Evolutionary conservation across 768 basidiomycete species (phyloP).

Genomic region (Mycena amicta): DNA sequence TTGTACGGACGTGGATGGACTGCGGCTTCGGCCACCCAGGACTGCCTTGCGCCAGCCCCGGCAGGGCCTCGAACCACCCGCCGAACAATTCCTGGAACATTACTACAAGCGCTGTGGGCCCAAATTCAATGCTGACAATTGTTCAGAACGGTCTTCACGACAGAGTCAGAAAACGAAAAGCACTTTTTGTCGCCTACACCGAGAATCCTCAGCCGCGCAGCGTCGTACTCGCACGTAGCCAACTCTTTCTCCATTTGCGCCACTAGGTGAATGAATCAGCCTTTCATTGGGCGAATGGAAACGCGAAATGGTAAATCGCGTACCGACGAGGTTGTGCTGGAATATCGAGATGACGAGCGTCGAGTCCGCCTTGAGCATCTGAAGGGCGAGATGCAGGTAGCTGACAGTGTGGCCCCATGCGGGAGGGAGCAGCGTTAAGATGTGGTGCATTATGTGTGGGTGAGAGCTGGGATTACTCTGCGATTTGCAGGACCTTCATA

Average conservation of each 20-base stretch:
- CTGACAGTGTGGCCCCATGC: slow-evolving; percentile 11
- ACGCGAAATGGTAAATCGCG: neutral
- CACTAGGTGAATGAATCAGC: neutral
- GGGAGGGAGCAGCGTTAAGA: slow-evolving; percentile 2
- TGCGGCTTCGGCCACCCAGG: slow-evolving; percentile 7
- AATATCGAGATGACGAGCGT: slow-evolving; percentile 4
- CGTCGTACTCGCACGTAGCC: neutral
- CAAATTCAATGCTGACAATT: slow-evolving; percentile 3
- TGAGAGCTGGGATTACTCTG: neutral
- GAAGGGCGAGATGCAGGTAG: slow-evolving; percentile 2
- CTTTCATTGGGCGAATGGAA: neutral
- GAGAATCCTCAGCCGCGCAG: slow-evolving; percentile 1
- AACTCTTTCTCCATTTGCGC: slow-evolving; percentile 6
- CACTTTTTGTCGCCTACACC: slow-evolving; percentile 10
- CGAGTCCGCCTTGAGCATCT: neutral
- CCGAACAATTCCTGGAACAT: neutral
- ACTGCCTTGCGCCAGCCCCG: neutral
- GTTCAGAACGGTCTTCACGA: neutral
- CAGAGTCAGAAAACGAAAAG: neutral
- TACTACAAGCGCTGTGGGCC: neutral
- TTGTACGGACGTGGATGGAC: slow-evolving; percentile 8
- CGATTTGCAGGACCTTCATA: too few species aligned
- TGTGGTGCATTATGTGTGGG: slow-evolving; percentile 4
- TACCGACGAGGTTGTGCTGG: slow-evolving; percentile 7
- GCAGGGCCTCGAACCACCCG: slow-evolving; percentile 5